These are phyloP conservation scores for Purpureocillium takamizusanense DNA, from an alignment of 2,329 filamentous ascomycete genomes.

Conservation along the genomic window DNA sequence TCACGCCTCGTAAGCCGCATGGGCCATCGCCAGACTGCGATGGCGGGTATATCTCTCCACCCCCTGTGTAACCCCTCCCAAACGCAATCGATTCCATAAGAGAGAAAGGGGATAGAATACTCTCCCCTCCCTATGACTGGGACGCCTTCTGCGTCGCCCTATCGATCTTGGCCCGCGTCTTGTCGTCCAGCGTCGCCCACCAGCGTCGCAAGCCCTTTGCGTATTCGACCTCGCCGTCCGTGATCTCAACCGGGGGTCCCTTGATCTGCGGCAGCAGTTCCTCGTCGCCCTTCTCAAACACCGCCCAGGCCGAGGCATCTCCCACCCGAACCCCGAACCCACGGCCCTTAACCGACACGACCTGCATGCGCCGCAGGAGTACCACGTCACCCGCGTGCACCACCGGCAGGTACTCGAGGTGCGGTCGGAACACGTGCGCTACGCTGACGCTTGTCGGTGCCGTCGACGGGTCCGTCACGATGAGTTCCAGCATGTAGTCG, in stretches of 20 bases:
- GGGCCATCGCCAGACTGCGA: neutral
- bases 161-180: constrained; percentile 35
- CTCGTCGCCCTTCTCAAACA: constrained; percentile 40
- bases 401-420: constrained; percentile 46
- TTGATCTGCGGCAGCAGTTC: constrained; percentile 41
- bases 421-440: constrained; percentile 49
- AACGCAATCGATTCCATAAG: too few relatives aligned
- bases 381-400: constrained; percentile 49
- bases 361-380: constrained; percentile 46
- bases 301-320: constrained; percentile 52
- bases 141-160: constrained; percentile 31
- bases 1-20: neutral
- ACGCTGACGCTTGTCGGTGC: constrained; percentile 40
- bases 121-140: constrained; percentile 17
- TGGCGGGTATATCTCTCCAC: neutral
- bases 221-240: constrained; percentile 38
- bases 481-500: constrained; percentile 51
- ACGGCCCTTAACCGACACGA: constrained; percentile 42
- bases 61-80: too few relatives aligned
- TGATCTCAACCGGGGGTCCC: constrained; percentile 50
- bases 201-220: constrained; percentile 38
- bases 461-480: constrained; percentile 45
- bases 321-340: constrained; percentile 47
- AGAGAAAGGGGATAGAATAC: too few relatives aligned
- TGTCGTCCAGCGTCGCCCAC: constrained; percentile 38